A percentile compares a stretch with the other conserved stretches of the same genome.
Evolutionary conservation across 208 protist genomes (phyloP).

Genomic region (Zelonia costaricensis): DNA sequence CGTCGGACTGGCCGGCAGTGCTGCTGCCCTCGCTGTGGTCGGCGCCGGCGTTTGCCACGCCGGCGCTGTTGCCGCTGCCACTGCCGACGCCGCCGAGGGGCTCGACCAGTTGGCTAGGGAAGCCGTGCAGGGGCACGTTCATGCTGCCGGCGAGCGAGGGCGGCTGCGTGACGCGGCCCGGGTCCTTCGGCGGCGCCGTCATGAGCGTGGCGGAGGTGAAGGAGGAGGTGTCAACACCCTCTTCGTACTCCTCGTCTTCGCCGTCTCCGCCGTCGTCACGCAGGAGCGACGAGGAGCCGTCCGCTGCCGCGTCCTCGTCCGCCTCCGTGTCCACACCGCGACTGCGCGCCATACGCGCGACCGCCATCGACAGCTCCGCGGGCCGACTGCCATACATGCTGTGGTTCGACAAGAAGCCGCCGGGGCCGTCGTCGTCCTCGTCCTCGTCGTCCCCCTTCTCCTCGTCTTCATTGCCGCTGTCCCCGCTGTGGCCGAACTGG

Average conservation of each 20-base stretch:
- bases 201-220: slow-evolving; percentile 12
- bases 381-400: slow-evolving; percentile 19
- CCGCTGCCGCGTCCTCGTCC: neutral
- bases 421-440: slow-evolving; percentile 13
- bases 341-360: neutral
- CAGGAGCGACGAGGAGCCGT: neutral
- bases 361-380: slow-evolving; percentile 1
- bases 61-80: too few relatives aligned
- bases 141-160: slow-evolving; percentile 24
- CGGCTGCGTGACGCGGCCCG: slow-evolving; percentile 16
- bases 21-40: slow-evolving; percentile 29
- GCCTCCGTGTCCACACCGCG: neutral
- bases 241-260: neutral
- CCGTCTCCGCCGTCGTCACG: neutral
- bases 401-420: slow-evolving; percentile 13
- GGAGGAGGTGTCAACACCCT: slow-evolving; percentile 3
- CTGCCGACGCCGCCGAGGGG: neutral
- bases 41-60: too few relatives aligned
- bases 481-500: neutral
- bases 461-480: too few relatives aligned
- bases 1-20: slow-evolving; percentile 29
- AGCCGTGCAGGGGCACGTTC: slow-evolving; percentile 9
- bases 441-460: slow-evolving; percentile 33
- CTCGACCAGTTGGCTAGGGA: slow-evolving; percentile 5
- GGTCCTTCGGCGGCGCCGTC: slow-evolving; percentile 19